Evolutionary conservation across 345 rosid species (phyloP).

Genomic region (Pseudoturritis turrita): DNA sequence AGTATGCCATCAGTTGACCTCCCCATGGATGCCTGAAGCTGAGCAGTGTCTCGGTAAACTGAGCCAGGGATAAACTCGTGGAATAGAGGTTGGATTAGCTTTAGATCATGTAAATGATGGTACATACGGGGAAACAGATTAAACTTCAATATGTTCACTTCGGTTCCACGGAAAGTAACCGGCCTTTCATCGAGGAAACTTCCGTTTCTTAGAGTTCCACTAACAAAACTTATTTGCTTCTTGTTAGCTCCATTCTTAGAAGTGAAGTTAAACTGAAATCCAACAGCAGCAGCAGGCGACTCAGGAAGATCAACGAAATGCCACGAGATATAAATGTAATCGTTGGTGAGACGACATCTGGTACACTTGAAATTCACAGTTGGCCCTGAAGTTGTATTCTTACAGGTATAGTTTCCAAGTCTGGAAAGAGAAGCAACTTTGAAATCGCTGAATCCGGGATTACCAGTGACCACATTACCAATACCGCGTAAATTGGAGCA

Average conservation of each 20-base stretch:
- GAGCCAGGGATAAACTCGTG: conserved; percentile 91
- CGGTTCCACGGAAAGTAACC: conserved; percentile 74
- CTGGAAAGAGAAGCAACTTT: conserved; percentile 47
- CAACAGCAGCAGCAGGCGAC: conserved; percentile 83
- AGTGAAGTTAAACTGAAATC: conserved; percentile 76
- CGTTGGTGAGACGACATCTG: conserved; percentile 48
- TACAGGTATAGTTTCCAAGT: conserved; percentile 57
- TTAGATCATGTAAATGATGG: conserved; percentile 59
- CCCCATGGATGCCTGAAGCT: conserved; percentile 70
- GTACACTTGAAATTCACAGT: conserved; percentile 66
- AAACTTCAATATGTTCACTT: conserved; percentile 63
- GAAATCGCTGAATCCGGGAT: conserved; percentile 55
- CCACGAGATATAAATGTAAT: conserved; percentile 77
- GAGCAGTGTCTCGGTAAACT: conserved; percentile 43
- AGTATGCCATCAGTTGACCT: conserved; percentile 60
- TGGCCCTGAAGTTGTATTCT: conserved; percentile 73
- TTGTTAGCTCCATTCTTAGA: conserved; percentile 41
- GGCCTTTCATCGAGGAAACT: conserved; percentile 57
- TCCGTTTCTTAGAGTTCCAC: conserved; percentile 69
- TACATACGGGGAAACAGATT: conserved; percentile 78
- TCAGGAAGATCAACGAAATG: conserved; percentile 78
- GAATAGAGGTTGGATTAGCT: conserved; percentile 82
- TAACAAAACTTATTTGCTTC: conserved; percentile 68
- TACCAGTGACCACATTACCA: conserved; percentile 56
- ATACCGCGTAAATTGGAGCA: conserved; percentile 74